Conservation (phyloP, 441 rosid species). For the Capsella rubella region DNA sequence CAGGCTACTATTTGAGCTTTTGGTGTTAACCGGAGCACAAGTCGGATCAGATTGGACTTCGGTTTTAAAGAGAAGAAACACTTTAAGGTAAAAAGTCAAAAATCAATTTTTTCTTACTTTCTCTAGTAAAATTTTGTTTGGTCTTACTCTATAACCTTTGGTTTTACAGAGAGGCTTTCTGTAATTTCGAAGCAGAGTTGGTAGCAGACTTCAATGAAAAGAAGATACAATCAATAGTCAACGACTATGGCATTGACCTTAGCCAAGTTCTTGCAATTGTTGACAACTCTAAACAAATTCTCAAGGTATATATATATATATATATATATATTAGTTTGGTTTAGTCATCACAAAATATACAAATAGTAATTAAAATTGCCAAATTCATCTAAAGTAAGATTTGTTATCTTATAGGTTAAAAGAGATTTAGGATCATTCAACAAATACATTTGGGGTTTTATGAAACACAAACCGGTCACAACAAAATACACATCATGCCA, state of each 20-base stretch:
- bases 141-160: slow-evolving; percentile 19
- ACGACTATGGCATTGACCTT: slow-evolving; percentile 55
- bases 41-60: slow-evolving; percentile 86
- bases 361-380: neutral
- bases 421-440: slow-evolving; percentile 66
- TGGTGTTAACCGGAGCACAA: slow-evolving; percentile 73
- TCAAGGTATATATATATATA: slow-evolving; percentile 51
- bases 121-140: neutral
- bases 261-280: slow-evolving; percentile 68
- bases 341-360: neutral
- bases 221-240: slow-evolving; percentile 53
- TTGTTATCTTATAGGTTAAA: slow-evolving; percentile 48
- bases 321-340: neutral
- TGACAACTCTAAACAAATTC: slow-evolving; percentile 66
- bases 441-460: slow-evolving; percentile 75
- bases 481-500: slow-evolving; percentile 61
- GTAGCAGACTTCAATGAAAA: slow-evolving; percentile 64
- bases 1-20: slow-evolving; percentile 73
- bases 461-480: slow-evolving; percentile 59
- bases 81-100: slow-evolving; percentile 50
- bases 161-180: slow-evolving; percentile 63
- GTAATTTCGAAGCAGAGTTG: slow-evolving; percentile 64
- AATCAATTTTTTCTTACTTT: neutral
- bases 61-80: slow-evolving; percentile 63
- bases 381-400: neutral